These are phyloP conservation scores for Exobasidium cylindrosporum DNA, from an alignment of 1,284 basidiomycete genomes.

Conservation along the genomic window DNA sequence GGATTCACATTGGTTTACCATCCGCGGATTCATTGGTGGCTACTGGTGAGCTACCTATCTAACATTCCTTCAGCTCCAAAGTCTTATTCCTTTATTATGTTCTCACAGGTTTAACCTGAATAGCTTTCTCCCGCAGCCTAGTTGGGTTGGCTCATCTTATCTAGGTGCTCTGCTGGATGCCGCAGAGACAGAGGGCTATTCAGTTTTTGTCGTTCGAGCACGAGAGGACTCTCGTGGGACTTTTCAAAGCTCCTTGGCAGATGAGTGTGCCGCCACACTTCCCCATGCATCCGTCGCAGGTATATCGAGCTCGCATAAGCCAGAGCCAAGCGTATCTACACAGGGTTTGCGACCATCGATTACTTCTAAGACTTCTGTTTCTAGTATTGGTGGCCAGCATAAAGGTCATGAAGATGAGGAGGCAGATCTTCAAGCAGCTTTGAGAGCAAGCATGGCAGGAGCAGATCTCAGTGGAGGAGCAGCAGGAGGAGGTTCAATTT, in stretches of 20 bases:
- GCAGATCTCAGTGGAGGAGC: conserved; percentile 1
- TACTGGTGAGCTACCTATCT: conserved; percentile 35
- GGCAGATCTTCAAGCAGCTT: conserved; percentile 41
- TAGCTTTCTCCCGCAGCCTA: conserved; percentile 39
- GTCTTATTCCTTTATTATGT: too few relatives aligned
- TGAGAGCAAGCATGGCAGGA: conserved; percentile 36
- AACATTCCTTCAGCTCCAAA: too few relatives aligned
- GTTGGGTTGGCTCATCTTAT: conserved; percentile 47
- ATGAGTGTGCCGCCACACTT: conserved; percentile 38
- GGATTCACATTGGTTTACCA: conserved; percentile 49
- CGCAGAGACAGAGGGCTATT: conserved; percentile 44
- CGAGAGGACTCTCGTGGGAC: conserved; percentile 21
- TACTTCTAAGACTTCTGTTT: conserved; percentile 15
- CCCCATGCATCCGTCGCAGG: conserved; percentile 9
- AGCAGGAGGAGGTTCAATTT: neutral
- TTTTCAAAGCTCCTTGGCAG: conserved; percentile 30
- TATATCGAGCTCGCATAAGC: neutral
- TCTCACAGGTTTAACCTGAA: conserved; percentile 47
- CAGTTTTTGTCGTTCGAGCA: conserved; percentile 45
- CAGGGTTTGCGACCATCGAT: conserved; percentile 22
- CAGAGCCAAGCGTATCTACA: conserved; percentile 4
- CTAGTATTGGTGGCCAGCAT: conserved; percentile 11
- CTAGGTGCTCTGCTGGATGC: conserved; percentile 47
- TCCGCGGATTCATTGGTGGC: conserved; percentile 44
- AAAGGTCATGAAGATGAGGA: conserved; percentile 23